A percentile compares a stretch with the other conserved stretches of the same genome.
Conservation (phyloP, 768 basidiomycete species). For the Trametes villosa region DNA sequence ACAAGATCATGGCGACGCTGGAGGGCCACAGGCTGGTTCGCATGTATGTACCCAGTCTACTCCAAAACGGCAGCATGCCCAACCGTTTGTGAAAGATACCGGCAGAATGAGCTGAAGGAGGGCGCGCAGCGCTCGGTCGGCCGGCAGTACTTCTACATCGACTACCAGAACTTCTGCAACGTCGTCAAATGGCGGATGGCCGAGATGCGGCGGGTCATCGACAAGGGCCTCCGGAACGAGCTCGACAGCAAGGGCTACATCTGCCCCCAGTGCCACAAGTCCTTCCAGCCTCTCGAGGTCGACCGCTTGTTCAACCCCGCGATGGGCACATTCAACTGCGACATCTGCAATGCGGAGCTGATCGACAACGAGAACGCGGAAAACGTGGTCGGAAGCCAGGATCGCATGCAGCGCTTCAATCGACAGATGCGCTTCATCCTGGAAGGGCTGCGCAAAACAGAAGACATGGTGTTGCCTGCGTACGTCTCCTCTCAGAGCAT, state of each 20-base stretch:
- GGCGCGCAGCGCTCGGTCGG: conserved; percentile 86
- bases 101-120: conserved; percentile 91
- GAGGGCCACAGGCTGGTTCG: conserved; percentile 78
- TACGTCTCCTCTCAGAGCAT: conserved; percentile 43
- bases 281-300: conserved; percentile 85
- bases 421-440: conserved; percentile 86
- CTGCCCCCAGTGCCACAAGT: conserved; percentile 85
- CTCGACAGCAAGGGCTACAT: conserved; percentile 98
- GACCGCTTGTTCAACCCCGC: conserved; percentile 79
- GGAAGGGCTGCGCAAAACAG: conserved; percentile 87
- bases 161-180: conserved; percentile 94
- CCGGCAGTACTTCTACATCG: conserved; percentile 94
- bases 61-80: neutral
- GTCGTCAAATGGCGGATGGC: conserved; percentile 98
- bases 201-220: conserved; percentile 88
- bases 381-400: conserved; percentile 82
- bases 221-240: conserved; percentile 89
- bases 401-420: conserved; percentile 96
- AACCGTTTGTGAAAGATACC: conserved; percentile 55
- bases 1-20: conserved; percentile 84
- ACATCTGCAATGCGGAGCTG: conserved; percentile 85
- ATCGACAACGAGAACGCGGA: conserved; percentile 92
- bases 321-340: conserved; percentile 75
- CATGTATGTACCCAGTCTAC: conserved; percentile 53
- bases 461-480: conserved; percentile 84